Conservation (phyloP, 192 early-diverging fungal genomes). For the Coemansia guatemalensis region DNA sequence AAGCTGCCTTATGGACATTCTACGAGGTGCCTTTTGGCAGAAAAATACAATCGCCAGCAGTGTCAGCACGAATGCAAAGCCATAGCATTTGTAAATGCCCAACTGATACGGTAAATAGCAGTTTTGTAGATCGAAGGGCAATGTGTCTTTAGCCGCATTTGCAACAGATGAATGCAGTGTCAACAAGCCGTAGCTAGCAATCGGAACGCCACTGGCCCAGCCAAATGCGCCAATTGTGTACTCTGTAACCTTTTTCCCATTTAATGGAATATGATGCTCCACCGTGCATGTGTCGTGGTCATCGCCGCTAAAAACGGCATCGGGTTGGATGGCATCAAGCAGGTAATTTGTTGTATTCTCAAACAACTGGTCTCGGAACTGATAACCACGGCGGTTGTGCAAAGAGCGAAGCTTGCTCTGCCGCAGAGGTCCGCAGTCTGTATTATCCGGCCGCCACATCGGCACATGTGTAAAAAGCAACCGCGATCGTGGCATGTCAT, state of each 20-base stretch:
- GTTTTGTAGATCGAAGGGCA: constrained; percentile 46
- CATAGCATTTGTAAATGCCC: constrained; percentile 55
- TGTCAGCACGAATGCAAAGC: constrained; percentile 18
- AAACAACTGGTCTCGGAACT: constrained; percentile 85
- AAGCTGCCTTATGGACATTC: too few species aligned
- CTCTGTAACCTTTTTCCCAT: constrained; percentile 22
- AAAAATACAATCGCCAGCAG: neutral
- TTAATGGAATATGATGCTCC: constrained; percentile 30
- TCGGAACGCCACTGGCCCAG: constrained; percentile 57
- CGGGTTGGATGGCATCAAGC: constrained; percentile 61
- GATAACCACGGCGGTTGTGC: constrained; percentile 68
- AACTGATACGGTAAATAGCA: constrained; percentile 73
- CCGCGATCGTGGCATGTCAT: constrained; percentile 6
- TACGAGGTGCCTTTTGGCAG: neutral
- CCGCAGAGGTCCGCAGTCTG: constrained; percentile 71
- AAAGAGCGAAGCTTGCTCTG: constrained; percentile 48
- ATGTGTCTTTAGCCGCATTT: neutral
- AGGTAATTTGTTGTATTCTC: constrained; percentile 59
- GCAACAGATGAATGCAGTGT: constrained; percentile 24
- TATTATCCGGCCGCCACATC: constrained; percentile 64
- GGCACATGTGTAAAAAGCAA: constrained; percentile 90
- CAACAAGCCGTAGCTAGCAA: constrained; percentile 60
- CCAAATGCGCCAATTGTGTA: constrained; percentile 66
- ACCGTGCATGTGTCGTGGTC: constrained; percentile 91
- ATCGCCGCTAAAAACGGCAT: constrained; percentile 82